Percentiles rank a stretch among this genome's conserved stretches.
phyloP scores from a whole-genome alignment of 257 asterid species.

The Nicotiana noctiflora region DNA sequence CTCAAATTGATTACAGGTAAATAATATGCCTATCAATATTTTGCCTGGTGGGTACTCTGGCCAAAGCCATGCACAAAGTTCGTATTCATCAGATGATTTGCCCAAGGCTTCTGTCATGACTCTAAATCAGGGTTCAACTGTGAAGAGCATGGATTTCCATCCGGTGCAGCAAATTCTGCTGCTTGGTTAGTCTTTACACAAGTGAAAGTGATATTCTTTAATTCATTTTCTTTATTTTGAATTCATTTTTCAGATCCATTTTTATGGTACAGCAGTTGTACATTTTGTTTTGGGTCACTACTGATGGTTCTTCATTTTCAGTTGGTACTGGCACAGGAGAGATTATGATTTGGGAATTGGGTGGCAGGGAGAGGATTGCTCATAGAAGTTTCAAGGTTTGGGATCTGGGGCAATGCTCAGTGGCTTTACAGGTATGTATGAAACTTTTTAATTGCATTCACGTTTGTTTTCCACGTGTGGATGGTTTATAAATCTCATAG shows the following conservation, averaged over 20 bases:
- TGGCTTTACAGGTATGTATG: constrained; percentile 44
- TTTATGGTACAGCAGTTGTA: not conserved
- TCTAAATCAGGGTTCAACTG: constrained; percentile 46
- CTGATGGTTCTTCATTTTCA: constrained; percentile 16
- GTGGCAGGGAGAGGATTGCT: constrained; percentile 41
- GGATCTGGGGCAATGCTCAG: constrained; percentile 55
- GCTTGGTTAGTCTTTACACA: constrained; percentile 33
- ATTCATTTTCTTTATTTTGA: not conserved
- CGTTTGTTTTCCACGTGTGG: not conserved
- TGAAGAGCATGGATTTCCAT: constrained; percentile 63
- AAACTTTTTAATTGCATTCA: not conserved
- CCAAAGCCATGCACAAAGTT: constrained; percentile 45
- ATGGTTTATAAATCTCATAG: not conserved
- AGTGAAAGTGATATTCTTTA: not conserved
- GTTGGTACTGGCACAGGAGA: constrained; percentile 65
- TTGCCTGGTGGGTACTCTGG: constrained; percentile 44
- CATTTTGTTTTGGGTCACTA: not conserved
- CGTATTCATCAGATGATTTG: constrained; percentile 48
- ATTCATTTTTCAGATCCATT: not conserved
- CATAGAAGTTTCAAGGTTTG: constrained; percentile 54
- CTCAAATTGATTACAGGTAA: constrained; percentile 32
- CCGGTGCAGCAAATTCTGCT: constrained; percentile 50
- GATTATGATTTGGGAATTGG: constrained; percentile 53
- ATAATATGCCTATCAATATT: constrained; percentile 39
- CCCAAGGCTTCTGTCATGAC: constrained; percentile 48